These are phyloP conservation scores for Pyrrhoderma lamaoense DNA, from an alignment of 1,284 basidiomycete species.

Conservation along the genomic window DNA sequence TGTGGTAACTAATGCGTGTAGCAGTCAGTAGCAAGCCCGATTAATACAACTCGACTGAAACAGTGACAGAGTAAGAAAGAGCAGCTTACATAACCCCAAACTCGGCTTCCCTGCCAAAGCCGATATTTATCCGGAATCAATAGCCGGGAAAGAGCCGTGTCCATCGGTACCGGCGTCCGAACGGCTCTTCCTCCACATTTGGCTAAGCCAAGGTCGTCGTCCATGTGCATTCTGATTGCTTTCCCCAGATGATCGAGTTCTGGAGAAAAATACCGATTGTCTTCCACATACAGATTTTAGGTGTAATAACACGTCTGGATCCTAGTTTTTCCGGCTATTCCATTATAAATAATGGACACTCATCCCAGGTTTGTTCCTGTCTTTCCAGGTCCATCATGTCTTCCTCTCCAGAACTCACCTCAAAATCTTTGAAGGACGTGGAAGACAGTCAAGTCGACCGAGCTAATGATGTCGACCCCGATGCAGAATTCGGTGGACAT, in stretches of 20 bases:
- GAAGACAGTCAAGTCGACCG: constrained; percentile 1
- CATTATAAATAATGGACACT: constrained; percentile 7
- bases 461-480: neutral
- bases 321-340: constrained; percentile 6
- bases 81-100: neutral
- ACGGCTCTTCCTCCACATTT: too few species aligned
- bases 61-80: neutral
- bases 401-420: constrained; percentile 23
- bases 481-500: constrained; percentile 22
- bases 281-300: neutral
- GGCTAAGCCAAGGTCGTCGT: too few species aligned
- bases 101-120: neutral
- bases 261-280: constrained; percentile 1
- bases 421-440: constrained; percentile 27
- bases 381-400: neutral
- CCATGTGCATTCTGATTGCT: neutral
- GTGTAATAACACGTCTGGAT: neutral
- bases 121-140: too few species aligned
- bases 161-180: too few species aligned
- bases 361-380: neutral
- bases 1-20: too few species aligned
- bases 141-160: too few species aligned
- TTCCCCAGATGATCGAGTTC: neutral
- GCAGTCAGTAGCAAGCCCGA: too few species aligned
- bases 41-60: too few species aligned